Conservation (phyloP, 208 protist species). For the Leishmania major region DNA sequence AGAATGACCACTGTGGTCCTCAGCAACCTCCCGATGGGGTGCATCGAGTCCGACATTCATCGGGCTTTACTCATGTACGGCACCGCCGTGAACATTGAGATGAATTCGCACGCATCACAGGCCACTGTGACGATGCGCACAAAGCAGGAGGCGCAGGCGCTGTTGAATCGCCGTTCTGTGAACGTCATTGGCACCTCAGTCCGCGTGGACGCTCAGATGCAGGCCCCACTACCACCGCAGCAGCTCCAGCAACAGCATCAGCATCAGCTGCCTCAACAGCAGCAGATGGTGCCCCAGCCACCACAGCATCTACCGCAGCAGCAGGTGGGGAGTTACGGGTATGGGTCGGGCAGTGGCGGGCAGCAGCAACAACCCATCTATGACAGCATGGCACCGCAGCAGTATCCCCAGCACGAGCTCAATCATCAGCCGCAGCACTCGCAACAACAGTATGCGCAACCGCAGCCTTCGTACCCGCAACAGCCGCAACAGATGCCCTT, state of each 20-base stretch:
- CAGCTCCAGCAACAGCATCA: neutral
- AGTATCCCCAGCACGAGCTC: neutral
- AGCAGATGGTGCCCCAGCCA: constrained; percentile 4
- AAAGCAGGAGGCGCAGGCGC: constrained; percentile 63
- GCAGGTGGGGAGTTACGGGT: constrained; percentile 7
- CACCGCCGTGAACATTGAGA: constrained; percentile 53
- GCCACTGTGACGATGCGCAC: constrained; percentile 85
- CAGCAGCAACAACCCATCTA: constrained; percentile 1
- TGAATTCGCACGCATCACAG: constrained; percentile 48
- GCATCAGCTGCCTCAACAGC: constrained; percentile 3
- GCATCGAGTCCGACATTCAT: constrained; percentile 74
- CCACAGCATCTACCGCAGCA: neutral
- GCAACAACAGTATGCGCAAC: neutral
- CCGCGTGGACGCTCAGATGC: constrained; percentile 47
- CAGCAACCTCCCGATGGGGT: constrained; percentile 68
- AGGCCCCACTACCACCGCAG: neutral
- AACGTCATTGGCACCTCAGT: constrained; percentile 74
- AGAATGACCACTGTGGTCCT: constrained; percentile 66
- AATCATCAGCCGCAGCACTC: neutral
- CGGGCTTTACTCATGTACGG: constrained; percentile 83
- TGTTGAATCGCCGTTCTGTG: constrained; percentile 65
- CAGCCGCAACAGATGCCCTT: neutral
- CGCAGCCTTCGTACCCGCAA: neutral
- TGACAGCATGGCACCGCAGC: neutral
- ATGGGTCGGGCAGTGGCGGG: neutral